Evolutionary conservation across 192 early-diverging fungal species (phyloP), one percentile per base, ranked within the genome.

Genomic region (Podila epicladia): DNA sequence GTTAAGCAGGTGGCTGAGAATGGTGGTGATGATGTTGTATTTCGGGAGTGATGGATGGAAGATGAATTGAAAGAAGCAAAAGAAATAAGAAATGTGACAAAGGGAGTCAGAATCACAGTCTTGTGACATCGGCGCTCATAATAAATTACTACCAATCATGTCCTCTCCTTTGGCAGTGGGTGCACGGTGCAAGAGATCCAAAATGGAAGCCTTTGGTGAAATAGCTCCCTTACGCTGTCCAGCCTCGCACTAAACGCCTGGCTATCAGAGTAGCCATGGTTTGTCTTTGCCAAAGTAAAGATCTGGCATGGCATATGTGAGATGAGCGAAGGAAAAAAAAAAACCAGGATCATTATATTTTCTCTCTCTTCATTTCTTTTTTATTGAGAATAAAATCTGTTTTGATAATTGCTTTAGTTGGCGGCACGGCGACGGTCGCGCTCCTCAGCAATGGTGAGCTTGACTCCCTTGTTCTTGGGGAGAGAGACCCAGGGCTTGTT

Each of bases 381-480:
- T 53, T 53, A 53, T 55, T 55, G 24, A 55, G 53, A 55, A 55
- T 24, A 55, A 55, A 55, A n/a, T n/a, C 20, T 26, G 19, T 55
- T n/a, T 17, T 9, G 53, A n/a, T 26, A 24, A 37, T 26, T 26
- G n/a, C 20, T 58, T 72, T 79, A 72, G 69, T 79, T 72, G 70
- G 64, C 41, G 35, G 71, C 73, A 70, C 95, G 87, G 75, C 97
- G 91, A 59, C 93, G 85, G 89, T 99, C 98, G 88, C 98, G 95
- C 92, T 99, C 97, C 92, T 99, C 97, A 74, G 97, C 90, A 84
- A 99, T 99, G 85, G 96, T 95, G 82, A 98, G 94, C 94, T 97
- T 96, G 86, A 99, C 87, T 91, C 97, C 97, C 92, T 97, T 97
- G 89, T 94, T 95, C 92, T 98, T 99, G 90, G 98, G 98, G 71